Percentiles rank a stretch among this genome's conserved stretches.
phyloP scores from a whole-genome alignment of 768 basidiomycete genomes.

The Suillus variegatus region DNA sequence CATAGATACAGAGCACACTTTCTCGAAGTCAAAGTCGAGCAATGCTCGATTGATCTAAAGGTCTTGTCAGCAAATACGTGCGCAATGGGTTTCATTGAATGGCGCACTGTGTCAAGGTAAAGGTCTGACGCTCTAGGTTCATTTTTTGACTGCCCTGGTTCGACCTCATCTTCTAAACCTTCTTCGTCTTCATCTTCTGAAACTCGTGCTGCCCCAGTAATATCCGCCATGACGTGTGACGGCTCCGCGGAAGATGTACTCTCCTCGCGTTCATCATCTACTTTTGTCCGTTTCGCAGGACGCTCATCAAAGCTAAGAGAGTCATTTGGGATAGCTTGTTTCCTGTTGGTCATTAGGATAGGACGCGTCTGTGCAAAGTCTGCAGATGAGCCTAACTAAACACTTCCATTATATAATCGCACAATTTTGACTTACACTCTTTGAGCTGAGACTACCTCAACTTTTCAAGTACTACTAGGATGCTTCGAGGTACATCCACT shows the following conservation, averaged over 20 bases:
- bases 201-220: conserved; percentile 15
- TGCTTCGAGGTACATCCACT: conserved; percentile 26
- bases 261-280: conserved; percentile 16
- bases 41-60: conserved; percentile 85
- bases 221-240: conserved; percentile 8
- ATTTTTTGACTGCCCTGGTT: conserved; percentile 21
- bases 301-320: conserved; percentile 21
- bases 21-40: conserved; percentile 99
- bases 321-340: not conserved
- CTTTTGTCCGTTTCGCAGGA: conserved; percentile 30
- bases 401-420: conserved; percentile 20
- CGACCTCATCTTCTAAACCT: conserved; percentile 29
- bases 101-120: conserved; percentile 89
- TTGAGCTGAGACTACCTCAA: not conserved
- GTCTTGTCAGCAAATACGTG: conserved; percentile 6
- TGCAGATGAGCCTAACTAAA: not conserved
- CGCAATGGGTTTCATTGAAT: conserved; percentile 12
- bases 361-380: conserved; percentile 1
- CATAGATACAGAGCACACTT: conserved; percentile 94
- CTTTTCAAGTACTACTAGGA: conserved; percentile 7
- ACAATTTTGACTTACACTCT: not conserved
- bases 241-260: conserved; percentile 13
- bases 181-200: conserved; percentile 27
- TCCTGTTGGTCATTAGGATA: not conserved
- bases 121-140: conserved; percentile 69